phyloP scores from a whole-genome alignment of 371 early-diverging fungal species.

The Phascolomyces articulosus region DNA sequence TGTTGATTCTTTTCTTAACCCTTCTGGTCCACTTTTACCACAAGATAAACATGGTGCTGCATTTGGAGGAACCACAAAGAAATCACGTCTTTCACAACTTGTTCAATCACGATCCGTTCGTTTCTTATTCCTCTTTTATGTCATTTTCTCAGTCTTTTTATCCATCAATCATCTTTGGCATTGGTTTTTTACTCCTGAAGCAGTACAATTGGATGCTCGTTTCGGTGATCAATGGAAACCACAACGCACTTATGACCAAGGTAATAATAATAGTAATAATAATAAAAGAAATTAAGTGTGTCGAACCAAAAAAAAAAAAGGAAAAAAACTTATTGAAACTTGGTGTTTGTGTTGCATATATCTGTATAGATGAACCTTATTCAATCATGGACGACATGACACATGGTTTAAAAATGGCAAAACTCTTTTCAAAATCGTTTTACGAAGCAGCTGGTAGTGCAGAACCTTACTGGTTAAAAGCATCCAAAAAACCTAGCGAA shows the following conservation, averaged over 20 bases:
- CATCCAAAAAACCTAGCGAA: slow-evolving; percentile 18
- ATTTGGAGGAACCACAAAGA: slow-evolving; percentile 43
- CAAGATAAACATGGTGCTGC: slow-evolving; percentile 42
- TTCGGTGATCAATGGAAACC: slow-evolving; percentile 40
- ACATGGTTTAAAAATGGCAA: slow-evolving; percentile 49
- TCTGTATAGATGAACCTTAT: slow-evolving; percentile 35
- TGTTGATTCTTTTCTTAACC: slow-evolving; percentile 28
- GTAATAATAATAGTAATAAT: slow-evolving; percentile 20
- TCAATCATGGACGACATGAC: slow-evolving; percentile 44
- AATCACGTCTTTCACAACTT: slow-evolving; percentile 13
- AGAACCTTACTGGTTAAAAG: slow-evolving; percentile 47
- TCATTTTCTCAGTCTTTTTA: slow-evolving; percentile 45
- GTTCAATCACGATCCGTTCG: slow-evolving; percentile 30
- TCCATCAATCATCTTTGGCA: slow-evolving; percentile 43
- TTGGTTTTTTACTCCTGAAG: slow-evolving; percentile 22
- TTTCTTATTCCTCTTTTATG: slow-evolving; percentile 39
- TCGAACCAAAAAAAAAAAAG: background rate
- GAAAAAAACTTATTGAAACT: too few relatives aligned
- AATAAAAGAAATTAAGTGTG: too few relatives aligned
- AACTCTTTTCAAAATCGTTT: slow-evolving; percentile 45
- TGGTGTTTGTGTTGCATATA: too few relatives aligned
- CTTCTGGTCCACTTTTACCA: slow-evolving; percentile 41
- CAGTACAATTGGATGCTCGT: slow-evolving; percentile 13
- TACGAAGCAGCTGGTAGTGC: slow-evolving; percentile 36
- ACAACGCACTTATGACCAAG: slow-evolving; percentile 47